Evolutionary conservation across 2,329 filamentous ascomycete genomes (phyloP).

Genomic region (Aspergillus intermedius): DNA sequence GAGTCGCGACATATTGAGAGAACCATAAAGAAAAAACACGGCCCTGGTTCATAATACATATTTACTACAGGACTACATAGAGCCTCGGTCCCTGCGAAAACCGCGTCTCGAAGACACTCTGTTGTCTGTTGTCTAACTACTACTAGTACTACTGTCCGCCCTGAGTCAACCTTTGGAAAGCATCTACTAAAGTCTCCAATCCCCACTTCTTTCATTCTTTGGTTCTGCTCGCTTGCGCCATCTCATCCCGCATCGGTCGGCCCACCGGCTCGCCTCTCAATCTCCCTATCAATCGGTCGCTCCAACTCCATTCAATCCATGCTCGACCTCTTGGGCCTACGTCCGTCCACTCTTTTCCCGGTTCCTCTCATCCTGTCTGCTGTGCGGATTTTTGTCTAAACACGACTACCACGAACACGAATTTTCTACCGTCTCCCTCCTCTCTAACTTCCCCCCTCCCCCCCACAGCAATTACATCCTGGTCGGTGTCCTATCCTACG

Average conservation of each 20-base stretch:
- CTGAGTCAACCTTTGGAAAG: background rate
- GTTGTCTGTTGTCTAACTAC: too few species aligned
- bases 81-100: too few species aligned
- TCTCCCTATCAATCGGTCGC: background rate
- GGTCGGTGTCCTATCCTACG: constrained; percentile 3
- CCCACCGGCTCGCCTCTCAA: constrained; percentile 18
- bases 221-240: constrained; percentile 19
- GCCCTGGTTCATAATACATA: too few species aligned
- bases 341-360: constrained; percentile 16
- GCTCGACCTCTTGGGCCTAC: constrained; percentile 23
- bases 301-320: constrained; percentile 18
- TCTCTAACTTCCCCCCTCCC: constrained; percentile 4
- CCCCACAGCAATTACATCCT: constrained; percentile 1
- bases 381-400: constrained; percentile 24
- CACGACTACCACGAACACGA: constrained; percentile 17
- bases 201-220: constrained; percentile 14
- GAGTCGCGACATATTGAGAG: too few species aligned
- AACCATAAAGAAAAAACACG: too few species aligned
- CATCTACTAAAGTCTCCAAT: constrained; percentile 2
- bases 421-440: constrained; percentile 5
- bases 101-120: too few species aligned
- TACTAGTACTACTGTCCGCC: too few species aligned
- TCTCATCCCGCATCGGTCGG: constrained; percentile 21
- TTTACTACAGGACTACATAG: too few species aligned
- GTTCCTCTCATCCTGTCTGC: constrained; percentile 19